Evolutionary conservation across 2,329 filamentous ascomycete genomes (phyloP).

Genomic region (Aspergillus persii): DNA sequence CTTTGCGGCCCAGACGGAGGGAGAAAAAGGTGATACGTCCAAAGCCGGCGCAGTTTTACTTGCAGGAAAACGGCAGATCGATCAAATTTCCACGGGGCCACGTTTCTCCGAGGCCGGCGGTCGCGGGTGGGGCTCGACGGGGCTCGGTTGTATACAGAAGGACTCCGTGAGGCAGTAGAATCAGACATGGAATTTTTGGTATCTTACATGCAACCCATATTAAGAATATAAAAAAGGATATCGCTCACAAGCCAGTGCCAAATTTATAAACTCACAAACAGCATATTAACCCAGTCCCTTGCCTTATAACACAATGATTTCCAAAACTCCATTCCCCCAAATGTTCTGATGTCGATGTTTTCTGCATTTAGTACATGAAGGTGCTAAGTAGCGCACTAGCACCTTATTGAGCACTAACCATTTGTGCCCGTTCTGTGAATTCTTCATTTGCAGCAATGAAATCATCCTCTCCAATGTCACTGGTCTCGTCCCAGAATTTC

Average conservation of each 20-base stretch:
- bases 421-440: conserved; percentile 52
- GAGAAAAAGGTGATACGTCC: conserved; percentile 20
- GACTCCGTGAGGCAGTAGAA: not conserved
- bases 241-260: not conserved
- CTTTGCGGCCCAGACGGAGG: not conserved
- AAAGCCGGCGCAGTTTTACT: conserved; percentile 8
- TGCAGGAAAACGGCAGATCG: conserved; percentile 6
- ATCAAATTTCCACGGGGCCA: conserved; percentile 14
- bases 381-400: not conserved
- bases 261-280: conserved; percentile 3
- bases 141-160: not conserved
- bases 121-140: not conserved
- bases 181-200: not conserved
- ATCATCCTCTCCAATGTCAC: conserved; percentile 85
- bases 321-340: not conserved
- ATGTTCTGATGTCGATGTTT: too few relatives aligned
- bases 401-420: conserved; percentile 29
- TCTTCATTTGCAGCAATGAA: conserved; percentile 76
- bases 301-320: not conserved
- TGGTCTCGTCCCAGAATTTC: conserved; percentile 82
- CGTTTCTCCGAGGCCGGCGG: conserved; percentile 20
- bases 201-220: conserved; percentile 1
- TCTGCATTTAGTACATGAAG: not conserved
- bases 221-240: not conserved
- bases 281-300: not conserved